Percentiles rank a stretch among this genome's conserved stretches.
Evolutionary conservation across 2,329 filamentous ascomycete genomes (phyloP).

Genomic region (Epichloe typhina): DNA sequence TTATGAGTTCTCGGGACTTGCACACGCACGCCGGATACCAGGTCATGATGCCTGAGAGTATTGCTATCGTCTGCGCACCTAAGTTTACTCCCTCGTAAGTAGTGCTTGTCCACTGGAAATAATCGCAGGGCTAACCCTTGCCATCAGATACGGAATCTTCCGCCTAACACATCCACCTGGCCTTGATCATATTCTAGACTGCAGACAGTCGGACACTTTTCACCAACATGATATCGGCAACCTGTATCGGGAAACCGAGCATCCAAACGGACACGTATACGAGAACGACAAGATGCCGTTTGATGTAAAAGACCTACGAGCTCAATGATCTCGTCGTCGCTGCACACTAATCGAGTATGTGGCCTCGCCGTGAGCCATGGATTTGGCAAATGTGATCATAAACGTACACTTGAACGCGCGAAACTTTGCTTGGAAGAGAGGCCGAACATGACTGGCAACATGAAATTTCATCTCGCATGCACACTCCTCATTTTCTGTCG

Average conservation of each 20-base stretch:
- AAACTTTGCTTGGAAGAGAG: not conserved
- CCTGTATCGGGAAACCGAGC: slow-evolving; percentile 63
- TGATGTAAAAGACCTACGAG: slow-evolving; percentile 39
- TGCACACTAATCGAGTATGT: not conserved
- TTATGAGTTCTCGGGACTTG: slow-evolving; percentile 88
- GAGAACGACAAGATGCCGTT: slow-evolving; percentile 53
- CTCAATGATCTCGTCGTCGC: slow-evolving; percentile 5
- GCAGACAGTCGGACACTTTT: slow-evolving; percentile 67
- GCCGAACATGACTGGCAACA: not conserved
- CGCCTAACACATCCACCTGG: slow-evolving; percentile 88
- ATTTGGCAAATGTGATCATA: not conserved
- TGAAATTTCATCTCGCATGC: not conserved
- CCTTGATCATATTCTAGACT: slow-evolving; percentile 69
- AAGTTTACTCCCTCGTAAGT: slow-evolving; percentile 62
- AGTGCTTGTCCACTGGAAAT: not conserved
- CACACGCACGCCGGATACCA: slow-evolving; percentile 94
- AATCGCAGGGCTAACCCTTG: slow-evolving; percentile 2
- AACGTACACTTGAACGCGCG: not conserved
- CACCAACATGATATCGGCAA: slow-evolving; percentile 58
- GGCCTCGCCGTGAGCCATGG: not conserved
- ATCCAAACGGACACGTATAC: slow-evolving; percentile 55
- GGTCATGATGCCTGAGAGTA: slow-evolving; percentile 89
- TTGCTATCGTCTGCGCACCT: slow-evolving; percentile 92
- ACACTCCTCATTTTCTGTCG: not conserved
- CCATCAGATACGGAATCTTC: slow-evolving; percentile 70